phyloP scores from a whole-genome alignment of 352 stramenopile genomes.

The Globisporangium recalcitrans region DNA sequence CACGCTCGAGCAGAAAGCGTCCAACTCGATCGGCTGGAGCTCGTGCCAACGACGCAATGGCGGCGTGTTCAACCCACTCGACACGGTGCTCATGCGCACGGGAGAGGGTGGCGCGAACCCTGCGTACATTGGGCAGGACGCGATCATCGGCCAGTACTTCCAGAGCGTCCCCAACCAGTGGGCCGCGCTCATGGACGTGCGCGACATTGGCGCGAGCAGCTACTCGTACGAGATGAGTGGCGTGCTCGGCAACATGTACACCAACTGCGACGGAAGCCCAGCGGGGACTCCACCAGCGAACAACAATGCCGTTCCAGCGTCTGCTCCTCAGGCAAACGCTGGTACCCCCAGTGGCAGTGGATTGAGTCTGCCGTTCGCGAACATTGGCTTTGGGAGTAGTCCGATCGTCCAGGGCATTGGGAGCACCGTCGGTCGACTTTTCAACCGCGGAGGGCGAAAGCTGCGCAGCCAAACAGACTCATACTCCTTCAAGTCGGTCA shows the following conservation, averaged over 20 bases:
- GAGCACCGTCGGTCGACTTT: not conserved
- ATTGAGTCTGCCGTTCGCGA: not conserved
- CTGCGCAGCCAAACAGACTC: not conserved
- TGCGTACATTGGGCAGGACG: conserved; percentile 3
- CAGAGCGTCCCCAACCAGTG: conserved; percentile 31
- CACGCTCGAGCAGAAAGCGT: conserved; percentile 25
- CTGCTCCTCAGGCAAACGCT: not conserved
- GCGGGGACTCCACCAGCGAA: conserved; percentile 21
- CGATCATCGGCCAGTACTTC: conserved; percentile 44
- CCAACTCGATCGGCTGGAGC: conserved; percentile 17
- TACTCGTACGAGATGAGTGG: conserved; percentile 13
- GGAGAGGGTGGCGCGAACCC: conserved; percentile 26
- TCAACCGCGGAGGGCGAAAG: not conserved
- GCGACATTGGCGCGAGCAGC: conserved; percentile 12
- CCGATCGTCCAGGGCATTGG: conserved; percentile 4
- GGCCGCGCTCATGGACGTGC: conserved; percentile 13
- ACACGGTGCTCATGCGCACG: conserved; percentile 25
- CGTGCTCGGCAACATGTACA: conserved; percentile 13
- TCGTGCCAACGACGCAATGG: conserved; percentile 15
- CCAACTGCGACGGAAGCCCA: conserved; percentile 26
- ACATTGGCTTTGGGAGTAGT: not conserved
- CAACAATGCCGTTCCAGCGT: conserved; percentile 9
- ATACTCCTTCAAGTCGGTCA: conserved; percentile 1
- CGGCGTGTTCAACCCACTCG: conserved; percentile 5
- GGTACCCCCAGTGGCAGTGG: not conserved